Evolutionary conservation across 2,329 filamentous ascomycete genomes (phyloP).

Genomic region (Orbilia oligospora): DNA sequence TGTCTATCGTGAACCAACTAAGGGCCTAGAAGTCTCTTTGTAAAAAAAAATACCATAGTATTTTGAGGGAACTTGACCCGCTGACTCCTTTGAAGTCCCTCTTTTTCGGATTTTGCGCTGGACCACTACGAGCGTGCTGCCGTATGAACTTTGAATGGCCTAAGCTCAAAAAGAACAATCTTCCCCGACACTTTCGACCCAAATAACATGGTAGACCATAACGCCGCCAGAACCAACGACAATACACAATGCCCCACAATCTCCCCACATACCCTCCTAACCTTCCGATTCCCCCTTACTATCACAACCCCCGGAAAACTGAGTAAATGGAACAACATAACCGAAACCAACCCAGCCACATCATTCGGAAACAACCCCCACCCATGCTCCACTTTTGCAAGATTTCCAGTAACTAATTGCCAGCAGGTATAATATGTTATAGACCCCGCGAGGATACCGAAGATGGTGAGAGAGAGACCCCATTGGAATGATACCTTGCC

Average conservation of each 20-base stretch:
- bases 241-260: slow-evolving; percentile 35
- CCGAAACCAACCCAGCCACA: slow-evolving; percentile 13
- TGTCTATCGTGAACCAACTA: no score
- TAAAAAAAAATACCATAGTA: no score
- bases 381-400: background rate
- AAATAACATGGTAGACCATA: slow-evolving; percentile 44
- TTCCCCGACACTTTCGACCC: background rate
- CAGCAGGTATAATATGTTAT: slow-evolving; percentile 49
- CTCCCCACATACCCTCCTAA: background rate
- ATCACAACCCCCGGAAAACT: slow-evolving; percentile 34
- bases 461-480: slow-evolving; percentile 36
- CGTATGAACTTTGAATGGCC: slow-evolving; percentile 6
- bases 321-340: slow-evolving; percentile 40
- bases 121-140: no score
- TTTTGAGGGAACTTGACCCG: no score
- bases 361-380: background rate
- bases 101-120: no score
- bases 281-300: slow-evolving; percentile 32
- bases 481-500: slow-evolving; percentile 42
- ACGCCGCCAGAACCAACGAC: slow-evolving; percentile 13
- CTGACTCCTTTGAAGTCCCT: no score
- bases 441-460: slow-evolving; percentile 5
- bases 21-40: no score
- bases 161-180: background rate
- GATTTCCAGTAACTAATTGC: slow-evolving; percentile 28